These are phyloP conservation scores for Exserohilum turcica DNA, from an alignment of 2,329 filamentous ascomycete genomes.

Conservation along the genomic window DNA sequence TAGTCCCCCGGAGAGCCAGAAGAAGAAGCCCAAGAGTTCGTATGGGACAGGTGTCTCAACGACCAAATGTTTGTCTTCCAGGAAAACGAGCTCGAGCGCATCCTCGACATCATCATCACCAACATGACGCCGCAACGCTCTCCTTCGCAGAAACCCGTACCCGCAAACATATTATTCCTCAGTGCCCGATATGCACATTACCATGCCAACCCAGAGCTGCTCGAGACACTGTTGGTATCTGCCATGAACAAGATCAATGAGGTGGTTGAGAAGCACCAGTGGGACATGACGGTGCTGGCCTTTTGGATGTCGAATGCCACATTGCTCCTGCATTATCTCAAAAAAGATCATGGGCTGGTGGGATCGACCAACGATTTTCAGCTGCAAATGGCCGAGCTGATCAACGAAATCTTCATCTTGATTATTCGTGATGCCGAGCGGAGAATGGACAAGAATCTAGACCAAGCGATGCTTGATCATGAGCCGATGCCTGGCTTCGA, in stretches of 20 bases:
- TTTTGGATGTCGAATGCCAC: conserved; percentile 99
- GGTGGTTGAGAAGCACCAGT: conserved; percentile 92
- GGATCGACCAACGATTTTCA: conserved; percentile 87
- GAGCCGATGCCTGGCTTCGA: conserved; percentile 98
- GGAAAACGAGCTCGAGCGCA: conserved; percentile 86
- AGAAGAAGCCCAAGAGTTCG: conserved; percentile 90
- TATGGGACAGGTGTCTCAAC: conserved; percentile 91
- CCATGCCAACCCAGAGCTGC: conserved; percentile 83
- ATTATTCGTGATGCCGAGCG: conserved; percentile 96
- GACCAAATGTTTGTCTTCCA: conserved; percentile 99
- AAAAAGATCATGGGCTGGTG: conserved; percentile 85
- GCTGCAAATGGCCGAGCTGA: conserved; percentile 87
- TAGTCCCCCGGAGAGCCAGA: conserved; percentile 72
- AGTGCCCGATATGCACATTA: conserved; percentile 97
- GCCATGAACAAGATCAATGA: conserved; percentile 97
- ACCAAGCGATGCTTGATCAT: conserved; percentile 92
- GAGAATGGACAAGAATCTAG: conserved; percentile 92
- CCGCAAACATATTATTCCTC: conserved; percentile 95
- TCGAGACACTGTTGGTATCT: conserved; percentile 78
- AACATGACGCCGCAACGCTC: conserved; percentile 97
- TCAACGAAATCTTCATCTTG: conserved; percentile 98
- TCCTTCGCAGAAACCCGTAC: conserved; percentile 95
- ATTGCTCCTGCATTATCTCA: conserved; percentile 91
- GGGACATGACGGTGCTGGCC: conserved; percentile 99
- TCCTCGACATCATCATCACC: conserved; percentile 94